Evolutionary conservation across 768 basidiomycete genomes (phyloP).

Genomic region (Boletus sp.): DNA sequence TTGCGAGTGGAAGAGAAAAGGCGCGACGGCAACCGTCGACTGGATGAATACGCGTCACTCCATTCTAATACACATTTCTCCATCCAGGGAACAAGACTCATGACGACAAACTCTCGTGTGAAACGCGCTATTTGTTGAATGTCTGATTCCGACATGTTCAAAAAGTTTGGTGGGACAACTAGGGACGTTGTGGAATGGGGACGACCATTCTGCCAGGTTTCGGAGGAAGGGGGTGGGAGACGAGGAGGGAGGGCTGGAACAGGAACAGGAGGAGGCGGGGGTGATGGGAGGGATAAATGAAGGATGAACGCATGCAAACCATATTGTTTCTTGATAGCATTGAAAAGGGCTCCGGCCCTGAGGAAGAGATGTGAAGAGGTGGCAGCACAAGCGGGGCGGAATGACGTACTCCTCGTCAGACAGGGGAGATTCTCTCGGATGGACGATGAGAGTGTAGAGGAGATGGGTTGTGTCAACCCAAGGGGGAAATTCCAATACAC

Average conservation of each 20-base stretch:
- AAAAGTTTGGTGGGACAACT: constrained; percentile 22
- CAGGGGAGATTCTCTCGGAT: constrained; percentile 63
- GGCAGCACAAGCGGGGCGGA: constrained; percentile 1
- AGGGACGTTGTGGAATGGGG: background rate
- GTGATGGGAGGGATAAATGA: constrained; percentile 54
- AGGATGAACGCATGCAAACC: constrained; percentile 76
- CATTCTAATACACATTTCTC: constrained; percentile 90
- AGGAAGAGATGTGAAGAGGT: constrained; percentile 4
- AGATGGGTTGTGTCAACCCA: constrained; percentile 78
- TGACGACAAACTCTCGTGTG: constrained; percentile 81
- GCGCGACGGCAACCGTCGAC: constrained; percentile 74
- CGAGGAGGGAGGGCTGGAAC: constrained; percentile 65
- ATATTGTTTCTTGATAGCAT: constrained; percentile 85
- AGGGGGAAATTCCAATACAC: constrained; percentile 62
- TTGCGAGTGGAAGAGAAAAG: constrained; percentile 85
- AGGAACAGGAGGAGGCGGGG: constrained; percentile 63
- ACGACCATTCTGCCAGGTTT: constrained; percentile 20
- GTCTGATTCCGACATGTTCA: constrained; percentile 66
- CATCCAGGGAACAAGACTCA: constrained; percentile 95
- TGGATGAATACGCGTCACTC: constrained; percentile 86
- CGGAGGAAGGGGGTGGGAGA: constrained; percentile 48
- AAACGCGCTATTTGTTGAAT: constrained; percentile 74
- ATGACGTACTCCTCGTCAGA: constrained; percentile 74
- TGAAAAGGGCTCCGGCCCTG: constrained; percentile 76
- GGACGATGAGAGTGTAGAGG: constrained; percentile 74